These are phyloP conservation scores for Cladorrhinum sp. DNA, from an alignment of 2,329 filamentous ascomycete species.

Conservation along the genomic window DNA sequence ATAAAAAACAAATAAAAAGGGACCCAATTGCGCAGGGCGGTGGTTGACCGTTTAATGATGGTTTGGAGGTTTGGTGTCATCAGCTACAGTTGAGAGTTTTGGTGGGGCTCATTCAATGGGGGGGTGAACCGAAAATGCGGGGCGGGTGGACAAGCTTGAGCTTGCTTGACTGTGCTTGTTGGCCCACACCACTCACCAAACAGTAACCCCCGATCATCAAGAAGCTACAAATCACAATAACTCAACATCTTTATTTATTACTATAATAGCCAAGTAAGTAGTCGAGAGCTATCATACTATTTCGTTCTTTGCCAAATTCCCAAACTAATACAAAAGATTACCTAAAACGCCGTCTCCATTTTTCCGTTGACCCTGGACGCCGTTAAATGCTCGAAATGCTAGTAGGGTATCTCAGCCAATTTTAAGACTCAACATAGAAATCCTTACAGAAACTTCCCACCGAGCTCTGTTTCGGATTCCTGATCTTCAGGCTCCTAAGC, in stretches of 20 bases:
- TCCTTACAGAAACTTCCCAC: too few species aligned
- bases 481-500: slow-evolving; percentile 32
- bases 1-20: background rate
- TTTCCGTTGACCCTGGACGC: background rate
- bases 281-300: background rate
- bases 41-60: background rate
- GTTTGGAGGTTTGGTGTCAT: slow-evolving; percentile 18
- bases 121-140: slow-evolving; percentile 11
- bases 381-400: slow-evolving; percentile 19
- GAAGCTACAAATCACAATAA: background rate
- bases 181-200: background rate
- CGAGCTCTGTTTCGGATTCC: too few species aligned
- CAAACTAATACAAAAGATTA: background rate
- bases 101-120: slow-evolving; percentile 19
- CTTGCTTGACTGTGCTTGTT: background rate
- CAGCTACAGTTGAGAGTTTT: slow-evolving; percentile 13
- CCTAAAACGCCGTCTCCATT: background rate
- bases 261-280: background rate
- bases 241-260: background rate
- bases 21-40: background rate
- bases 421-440: background rate
- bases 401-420: slow-evolving; percentile 17
- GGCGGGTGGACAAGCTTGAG: slow-evolving; percentile 11
- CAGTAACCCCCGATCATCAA: background rate
- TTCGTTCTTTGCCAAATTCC: too few species aligned